Evolutionary conservation across 345 rosid species (phyloP).

Genomic region (Eucalyptus decipiens): DNA sequence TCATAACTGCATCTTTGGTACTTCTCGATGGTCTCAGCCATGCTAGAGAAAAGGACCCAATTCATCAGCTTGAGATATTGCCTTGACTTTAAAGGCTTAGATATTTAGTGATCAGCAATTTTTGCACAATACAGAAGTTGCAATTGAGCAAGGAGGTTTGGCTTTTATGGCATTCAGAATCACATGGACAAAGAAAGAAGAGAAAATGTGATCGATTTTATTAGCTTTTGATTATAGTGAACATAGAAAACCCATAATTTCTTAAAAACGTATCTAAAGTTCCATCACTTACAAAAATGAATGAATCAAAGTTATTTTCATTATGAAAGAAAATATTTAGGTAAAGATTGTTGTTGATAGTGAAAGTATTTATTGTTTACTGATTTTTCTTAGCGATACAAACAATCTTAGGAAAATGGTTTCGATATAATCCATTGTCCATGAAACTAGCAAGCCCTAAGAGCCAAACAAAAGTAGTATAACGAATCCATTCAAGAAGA

Average conservation of each 20-base stretch:
- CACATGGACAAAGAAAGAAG: not conserved
- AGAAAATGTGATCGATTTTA: not conserved
- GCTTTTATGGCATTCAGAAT: not conserved
- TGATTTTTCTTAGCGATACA: not conserved
- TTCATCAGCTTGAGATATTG: not conserved
- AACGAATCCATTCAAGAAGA: not conserved
- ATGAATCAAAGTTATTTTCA: not conserved
- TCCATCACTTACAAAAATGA: not conserved
- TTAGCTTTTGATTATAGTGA: not conserved
- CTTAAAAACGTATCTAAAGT: not conserved
- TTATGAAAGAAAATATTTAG: not conserved
- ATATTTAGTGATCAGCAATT: not conserved
- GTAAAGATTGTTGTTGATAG: not conserved
- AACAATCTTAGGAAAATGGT: not conserved
- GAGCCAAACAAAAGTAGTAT: not conserved
- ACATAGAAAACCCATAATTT: not conserved
- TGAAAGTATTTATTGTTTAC: not conserved
- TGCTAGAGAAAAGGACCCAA: conserved; percentile 15
- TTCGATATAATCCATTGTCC: not conserved
- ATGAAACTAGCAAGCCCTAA: not conserved
- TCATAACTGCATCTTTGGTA: conserved; percentile 45
- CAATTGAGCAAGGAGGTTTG: not conserved
- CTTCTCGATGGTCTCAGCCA: conserved; percentile 49
- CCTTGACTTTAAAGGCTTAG: not conserved
- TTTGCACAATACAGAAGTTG: not conserved